These are phyloP conservation scores for Hibiscus syriacus DNA, from an alignment of 345 rosid species.

Conservation along the genomic window DNA sequence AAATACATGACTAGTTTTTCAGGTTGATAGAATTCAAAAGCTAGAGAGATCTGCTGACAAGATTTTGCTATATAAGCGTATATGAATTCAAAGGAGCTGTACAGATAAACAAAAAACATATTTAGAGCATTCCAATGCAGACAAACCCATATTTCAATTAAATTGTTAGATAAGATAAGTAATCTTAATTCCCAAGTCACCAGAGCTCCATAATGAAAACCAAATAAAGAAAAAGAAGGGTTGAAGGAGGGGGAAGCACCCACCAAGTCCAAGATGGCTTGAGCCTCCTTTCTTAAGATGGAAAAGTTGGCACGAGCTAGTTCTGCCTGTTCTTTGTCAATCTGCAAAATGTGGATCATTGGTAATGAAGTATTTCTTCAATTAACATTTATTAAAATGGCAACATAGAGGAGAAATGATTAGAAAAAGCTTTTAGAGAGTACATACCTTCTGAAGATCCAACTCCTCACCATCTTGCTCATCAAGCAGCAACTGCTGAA, in stretches of 20 bases:
- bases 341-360: slow-evolving; percentile 36
- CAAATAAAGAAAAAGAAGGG: not conserved
- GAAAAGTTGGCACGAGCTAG: slow-evolving; percentile 77
- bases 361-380: not conserved
- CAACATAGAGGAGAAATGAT: not conserved
- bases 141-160: not conserved
- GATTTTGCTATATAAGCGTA: not conserved
- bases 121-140: not conserved
- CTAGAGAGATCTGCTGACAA: not conserved
- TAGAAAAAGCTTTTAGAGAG: slow-evolving; percentile 4
- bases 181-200: not conserved
- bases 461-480: slow-evolving; percentile 82
- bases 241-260: not conserved
- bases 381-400: slow-evolving; percentile 2
- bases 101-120: not conserved
- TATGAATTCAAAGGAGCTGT: not conserved
- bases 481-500: slow-evolving; percentile 66
- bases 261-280: slow-evolving; percentile 81
- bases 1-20: not conserved
- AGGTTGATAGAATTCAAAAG: not conserved
- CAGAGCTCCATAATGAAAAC: not conserved
- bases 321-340: slow-evolving; percentile 85
- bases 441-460: slow-evolving; percentile 66
- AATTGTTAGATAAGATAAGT: not conserved
- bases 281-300: slow-evolving; percentile 78